Evolutionary conservation across 768 basidiomycete species (phyloP).

Genomic region (Tulasnella calospora): DNA sequence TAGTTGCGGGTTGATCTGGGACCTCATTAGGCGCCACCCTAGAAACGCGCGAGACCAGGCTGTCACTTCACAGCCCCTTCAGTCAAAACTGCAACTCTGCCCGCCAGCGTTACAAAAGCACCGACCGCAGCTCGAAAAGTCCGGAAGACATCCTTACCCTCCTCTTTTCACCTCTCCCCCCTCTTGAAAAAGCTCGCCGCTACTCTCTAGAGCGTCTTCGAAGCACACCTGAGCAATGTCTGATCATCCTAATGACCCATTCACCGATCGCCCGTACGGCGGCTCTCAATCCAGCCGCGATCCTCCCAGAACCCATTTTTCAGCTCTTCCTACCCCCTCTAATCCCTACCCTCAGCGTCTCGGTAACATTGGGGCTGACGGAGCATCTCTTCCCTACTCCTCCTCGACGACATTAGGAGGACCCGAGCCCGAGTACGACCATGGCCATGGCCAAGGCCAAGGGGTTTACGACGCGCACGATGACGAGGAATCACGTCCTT

Average conservation of each 20-base stretch:
- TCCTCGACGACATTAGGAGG: conserved; percentile 16
- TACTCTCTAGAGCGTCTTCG: not conserved
- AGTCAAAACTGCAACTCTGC: not conserved
- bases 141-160: not conserved
- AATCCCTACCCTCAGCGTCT: not conserved
- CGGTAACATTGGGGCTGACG: conserved; percentile 3
- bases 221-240: conserved; percentile 9
- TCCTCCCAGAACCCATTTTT: conserved; percentile 35
- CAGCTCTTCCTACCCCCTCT: conserved; percentile 2
- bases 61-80: not conserved
- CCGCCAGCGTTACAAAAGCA: conserved; percentile 13
- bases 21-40: not conserved
- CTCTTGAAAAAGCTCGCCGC: not conserved
- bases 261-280: conserved; percentile 54
- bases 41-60: not conserved
- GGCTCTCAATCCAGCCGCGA: conserved; percentile 37
- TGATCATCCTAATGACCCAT: conserved; percentile 54
- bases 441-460: not conserved
- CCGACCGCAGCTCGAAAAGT: not conserved
- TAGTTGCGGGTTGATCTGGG: not conserved
- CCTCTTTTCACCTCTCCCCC: not conserved
- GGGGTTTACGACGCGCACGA: conserved; percentile 42
- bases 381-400: not conserved
- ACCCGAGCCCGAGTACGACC: conserved; percentile 3
- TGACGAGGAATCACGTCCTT: conserved; percentile 67